Evolutionary conservation across 352 stramenopile species (phyloP).

Genomic region (Plasmopara muralis): DNA sequence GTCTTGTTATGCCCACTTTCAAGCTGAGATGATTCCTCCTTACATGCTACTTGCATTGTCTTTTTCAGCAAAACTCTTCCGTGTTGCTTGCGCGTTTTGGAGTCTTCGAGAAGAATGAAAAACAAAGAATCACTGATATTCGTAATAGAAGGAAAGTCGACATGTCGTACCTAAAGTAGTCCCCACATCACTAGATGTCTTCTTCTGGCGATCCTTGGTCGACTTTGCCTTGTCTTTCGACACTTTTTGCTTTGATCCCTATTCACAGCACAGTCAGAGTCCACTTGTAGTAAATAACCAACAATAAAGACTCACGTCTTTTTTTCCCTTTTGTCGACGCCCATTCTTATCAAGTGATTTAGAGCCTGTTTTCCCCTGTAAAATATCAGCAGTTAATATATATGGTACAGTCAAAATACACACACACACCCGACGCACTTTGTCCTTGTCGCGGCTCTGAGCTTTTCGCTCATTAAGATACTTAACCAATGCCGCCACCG

Average conservation of each 20-base stretch:
- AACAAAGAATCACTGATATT: background rate
- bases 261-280: background rate
- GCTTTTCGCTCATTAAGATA: conserved; percentile 75
- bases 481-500: conserved; percentile 67
- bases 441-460: conserved; percentile 57
- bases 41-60: conserved; percentile 25
- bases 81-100: conserved; percentile 42
- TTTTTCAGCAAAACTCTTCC: conserved; percentile 27
- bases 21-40: conserved; percentile 31
- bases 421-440: conserved; percentile 25
- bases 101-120: conserved; percentile 2
- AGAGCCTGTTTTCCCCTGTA: conserved; percentile 28
- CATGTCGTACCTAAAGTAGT: conserved; percentile 16
- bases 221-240: conserved; percentile 36
- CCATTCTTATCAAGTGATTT: conserved; percentile 35
- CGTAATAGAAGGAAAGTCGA: background rate
- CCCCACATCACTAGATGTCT: conserved; percentile 14
- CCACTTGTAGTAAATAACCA: conserved; percentile 1
- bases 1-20: conserved; percentile 55
- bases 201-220: conserved; percentile 31
- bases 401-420: background rate
- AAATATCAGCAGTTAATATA: background rate
- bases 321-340: conserved; percentile 39
- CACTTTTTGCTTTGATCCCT: conserved; percentile 27
- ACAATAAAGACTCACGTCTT: conserved; percentile 25